These are phyloP conservation scores for Curvularia hawaiiensis DNA, from an alignment of 2,329 filamentous ascomycete species.

Conservation along the genomic window DNA sequence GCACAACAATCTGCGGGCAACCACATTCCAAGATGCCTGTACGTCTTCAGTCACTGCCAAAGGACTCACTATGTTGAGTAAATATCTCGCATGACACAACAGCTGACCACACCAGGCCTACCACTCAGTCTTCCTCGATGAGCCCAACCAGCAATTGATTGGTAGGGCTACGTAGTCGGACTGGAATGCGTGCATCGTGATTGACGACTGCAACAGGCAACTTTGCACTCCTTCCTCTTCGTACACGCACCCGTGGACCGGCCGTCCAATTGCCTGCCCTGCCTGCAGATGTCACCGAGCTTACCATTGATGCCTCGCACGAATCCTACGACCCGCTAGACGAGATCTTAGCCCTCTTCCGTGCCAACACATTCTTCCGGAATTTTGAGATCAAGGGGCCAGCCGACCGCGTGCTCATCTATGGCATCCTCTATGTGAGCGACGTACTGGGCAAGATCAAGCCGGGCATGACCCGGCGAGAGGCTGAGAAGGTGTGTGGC, in stretches of 20 bases:
- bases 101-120: slow-evolving; percentile 71
- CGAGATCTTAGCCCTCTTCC: slow-evolving; percentile 90
- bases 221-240: slow-evolving; percentile 91
- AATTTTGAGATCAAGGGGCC: slow-evolving; percentile 99
- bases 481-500: slow-evolving; percentile 65
- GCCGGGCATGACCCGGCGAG: slow-evolving; percentile 68
- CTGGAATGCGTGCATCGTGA: not conserved
- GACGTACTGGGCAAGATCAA: slow-evolving; percentile 90
- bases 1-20: slow-evolving; percentile 21
- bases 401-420: slow-evolving; percentile 91
- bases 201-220: slow-evolving; percentile 64
- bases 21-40: slow-evolving; percentile 54
- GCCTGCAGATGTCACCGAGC: slow-evolving; percentile 59
- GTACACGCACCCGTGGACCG: slow-evolving; percentile 93
- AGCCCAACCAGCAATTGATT: slow-evolving; percentile 71
- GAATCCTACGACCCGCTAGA: slow-evolving; percentile 97
- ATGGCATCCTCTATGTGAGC: slow-evolving; percentile 93
- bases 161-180: slow-evolving; percentile 48
- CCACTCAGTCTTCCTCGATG: slow-evolving; percentile 93
- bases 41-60: slow-evolving; percentile 22
- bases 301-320: slow-evolving; percentile 74
- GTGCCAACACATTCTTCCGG: slow-evolving; percentile 97
- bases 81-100: not conserved
- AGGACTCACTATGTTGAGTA: not conserved
- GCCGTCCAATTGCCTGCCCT: slow-evolving; percentile 78